Evolutionary conservation across 2,329 filamentous ascomycete species (phyloP), one percentile per base, ranked within the genome.

Genomic region (Herpotrichia juniperi): DNA sequence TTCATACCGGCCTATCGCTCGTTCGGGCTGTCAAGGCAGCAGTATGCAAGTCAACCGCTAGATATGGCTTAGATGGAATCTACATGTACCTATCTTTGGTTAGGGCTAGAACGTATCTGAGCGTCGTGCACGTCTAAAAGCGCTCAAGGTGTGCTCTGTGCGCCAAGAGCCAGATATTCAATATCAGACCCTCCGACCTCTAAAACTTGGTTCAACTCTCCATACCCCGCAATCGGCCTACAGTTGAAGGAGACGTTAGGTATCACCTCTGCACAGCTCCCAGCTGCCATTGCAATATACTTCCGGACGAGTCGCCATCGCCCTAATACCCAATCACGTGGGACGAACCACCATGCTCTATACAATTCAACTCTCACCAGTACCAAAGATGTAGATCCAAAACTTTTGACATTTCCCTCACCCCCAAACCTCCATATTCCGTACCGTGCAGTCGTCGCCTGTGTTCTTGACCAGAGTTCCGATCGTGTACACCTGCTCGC

Each of bases 401-500:
- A 25, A 14, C 39, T 25, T 8, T 5, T 14, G 22, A 31, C 30
- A 31, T 9, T 9, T 31, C 34, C 12, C 37, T 40, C 63, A 75
- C 43, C 67, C 64, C 74, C 76, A 76, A n/a, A 66, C 76, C 59
- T 82, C 76, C 68, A 90, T 74, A 48, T 86, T 86, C 56, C 77
- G 79, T 52, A 93, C 74, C 21, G 87, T 75, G 67, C 89, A 90
- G 2, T 82, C 86, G 63, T 87, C 67, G 2, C 40, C 80, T 0
- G 58, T 79, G 62, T 86, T 83, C 57, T 80, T 74, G 34, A 88
- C 81, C 57, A 99, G 79, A 66, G 79, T 82, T 14, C 93, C 94
- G 54, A 97, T 86, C 22, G 78, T 81, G 69, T 83, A 91, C 3
- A 96, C 91, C 52, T 79, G 87, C 81, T 97, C 93, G 14, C 90